phyloP scores from a whole-genome alignment of 2,329 filamentous ascomycete species.

The Gliomastix tumulicola region DNA sequence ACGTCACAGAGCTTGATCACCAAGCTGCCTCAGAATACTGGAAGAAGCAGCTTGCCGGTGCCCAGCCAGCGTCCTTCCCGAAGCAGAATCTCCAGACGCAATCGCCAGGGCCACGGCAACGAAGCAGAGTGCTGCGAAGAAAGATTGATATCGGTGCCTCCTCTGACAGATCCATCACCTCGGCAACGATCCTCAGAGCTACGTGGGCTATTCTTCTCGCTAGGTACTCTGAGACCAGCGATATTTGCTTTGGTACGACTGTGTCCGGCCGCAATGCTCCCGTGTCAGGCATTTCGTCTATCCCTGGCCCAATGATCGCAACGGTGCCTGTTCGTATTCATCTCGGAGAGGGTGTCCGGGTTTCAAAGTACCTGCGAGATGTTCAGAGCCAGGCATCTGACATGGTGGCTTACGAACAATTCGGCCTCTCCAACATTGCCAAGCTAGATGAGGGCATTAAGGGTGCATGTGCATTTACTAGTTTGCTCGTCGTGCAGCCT shows the following conservation, averaged over 20 bases:
- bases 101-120: conserved; percentile 3
- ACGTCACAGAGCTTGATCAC: conserved; percentile 22
- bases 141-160: conserved; percentile 1
- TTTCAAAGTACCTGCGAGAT: conserved; percentile 5
- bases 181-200: conserved; percentile 12
- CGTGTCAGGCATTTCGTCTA: conserved; percentile 4
- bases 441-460: conserved; percentile 4
- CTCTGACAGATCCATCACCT: conserved; percentile 4
- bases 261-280: conserved; percentile 13
- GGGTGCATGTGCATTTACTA: conserved; percentile 8
- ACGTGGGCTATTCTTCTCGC: conserved; percentile 17
- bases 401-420: conserved; percentile 9
- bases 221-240: conserved; percentile 8
- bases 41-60: neutral
- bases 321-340: conserved; percentile 7
- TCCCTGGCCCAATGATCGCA: conserved; percentile 9
- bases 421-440: conserved; percentile 11
- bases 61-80: conserved; percentile 6
- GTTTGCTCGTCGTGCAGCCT: conserved; percentile 8
- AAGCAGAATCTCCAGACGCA: too few species aligned
- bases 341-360: conserved; percentile 3
- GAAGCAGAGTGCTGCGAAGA: too few species aligned
- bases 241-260: conserved; percentile 14
- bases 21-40: conserved; percentile 1
- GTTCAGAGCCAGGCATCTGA: conserved; percentile 5